Evolutionary conservation across 192 early-diverging fungal species (phyloP), one percentile per base, ranked within the genome.

Genomic region (Coemansia sp.): DNA sequence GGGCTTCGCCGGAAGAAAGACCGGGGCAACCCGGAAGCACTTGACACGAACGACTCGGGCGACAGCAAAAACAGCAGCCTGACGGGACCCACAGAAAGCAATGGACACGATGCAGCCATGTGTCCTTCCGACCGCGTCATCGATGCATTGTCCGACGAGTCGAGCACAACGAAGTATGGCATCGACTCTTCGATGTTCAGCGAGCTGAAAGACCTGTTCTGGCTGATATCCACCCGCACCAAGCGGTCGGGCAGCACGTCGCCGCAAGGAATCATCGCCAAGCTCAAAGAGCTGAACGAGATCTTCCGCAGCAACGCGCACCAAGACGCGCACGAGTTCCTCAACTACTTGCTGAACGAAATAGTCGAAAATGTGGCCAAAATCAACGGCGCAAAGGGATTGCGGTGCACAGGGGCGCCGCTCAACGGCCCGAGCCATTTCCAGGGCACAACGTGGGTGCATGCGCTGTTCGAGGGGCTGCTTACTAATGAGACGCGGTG

Each of bases 281-380:
- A 93, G 68, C 86, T 99, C 29, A 95, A 95, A 69, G 90, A 92
- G 63, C 90, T 93, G 59, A 98, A 98, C 79, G 95, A 96, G 72
- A 71, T 96, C 17, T 99, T 98, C 68, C 86, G 92, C 50, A 88
- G 90, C 65, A 94, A 90, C 24, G 90, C 89, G 83, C 97, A 99
- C 71, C 97, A 99, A 73, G 97, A 99, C 74, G 96, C 95, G 0
- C 97, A 99, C 72, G 97, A 99, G 79, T 95, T 98, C 69, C 81
- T 99, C 37, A 98, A 97, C 83, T 98, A 90, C 71, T 62, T 94
- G 12, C 80, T 99, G 17, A 97, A 98, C 71, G 88, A 89, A 14
- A 92, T 99, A 57, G 89, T 88, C 11, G 97, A 99, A 63, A 90
- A 91, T 66, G 87, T 93, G 5, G 82, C 83, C 41, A 84, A 81